Percentiles rank a stretch among this genome's conserved stretches.
phyloP scores from a whole-genome alignment of 2,329 filamentous ascomycete genomes.

The Tolypocladium ophioglossoides region DNA sequence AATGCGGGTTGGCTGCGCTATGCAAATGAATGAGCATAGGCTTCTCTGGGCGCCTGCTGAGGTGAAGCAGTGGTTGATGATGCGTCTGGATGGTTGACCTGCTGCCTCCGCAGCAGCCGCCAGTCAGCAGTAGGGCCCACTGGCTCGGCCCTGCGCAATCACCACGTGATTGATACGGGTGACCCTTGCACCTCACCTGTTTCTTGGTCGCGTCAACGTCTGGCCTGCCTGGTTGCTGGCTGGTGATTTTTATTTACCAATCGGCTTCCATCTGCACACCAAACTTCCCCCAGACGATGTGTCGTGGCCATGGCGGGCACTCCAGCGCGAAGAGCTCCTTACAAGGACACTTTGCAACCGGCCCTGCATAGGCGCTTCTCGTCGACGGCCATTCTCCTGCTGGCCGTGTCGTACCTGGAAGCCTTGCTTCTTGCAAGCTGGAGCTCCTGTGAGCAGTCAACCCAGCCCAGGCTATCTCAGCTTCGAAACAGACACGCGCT shows the following conservation, averaged over 20 bases:
- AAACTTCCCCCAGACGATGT: constrained; percentile 26
- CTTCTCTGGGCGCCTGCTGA: background rate
- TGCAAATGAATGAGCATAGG: background rate
- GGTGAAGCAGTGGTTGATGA: background rate
- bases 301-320: constrained; percentile 39
- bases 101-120: constrained; percentile 9
- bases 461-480: background rate
- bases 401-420: constrained; percentile 63
- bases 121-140: background rate
- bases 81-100: background rate
- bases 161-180: constrained; percentile 16
- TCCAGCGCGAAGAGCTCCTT: constrained; percentile 49
- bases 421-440: constrained; percentile 60
- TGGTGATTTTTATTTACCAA: constrained; percentile 24
- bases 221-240: constrained; percentile 14
- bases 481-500: constrained; percentile 1
- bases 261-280: constrained; percentile 4
- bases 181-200: constrained; percentile 1
- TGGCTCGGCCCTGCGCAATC: constrained; percentile 5
- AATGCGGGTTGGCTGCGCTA: background rate
- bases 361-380: constrained; percentile 80
- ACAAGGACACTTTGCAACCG: constrained; percentile 86
- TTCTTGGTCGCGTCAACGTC: constrained; percentile 9
- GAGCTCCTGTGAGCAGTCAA: constrained; percentile 49
- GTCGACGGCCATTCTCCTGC: constrained; percentile 58